Conservation (phyloP, 345 rosid species). For the Punica granatum region DNA sequence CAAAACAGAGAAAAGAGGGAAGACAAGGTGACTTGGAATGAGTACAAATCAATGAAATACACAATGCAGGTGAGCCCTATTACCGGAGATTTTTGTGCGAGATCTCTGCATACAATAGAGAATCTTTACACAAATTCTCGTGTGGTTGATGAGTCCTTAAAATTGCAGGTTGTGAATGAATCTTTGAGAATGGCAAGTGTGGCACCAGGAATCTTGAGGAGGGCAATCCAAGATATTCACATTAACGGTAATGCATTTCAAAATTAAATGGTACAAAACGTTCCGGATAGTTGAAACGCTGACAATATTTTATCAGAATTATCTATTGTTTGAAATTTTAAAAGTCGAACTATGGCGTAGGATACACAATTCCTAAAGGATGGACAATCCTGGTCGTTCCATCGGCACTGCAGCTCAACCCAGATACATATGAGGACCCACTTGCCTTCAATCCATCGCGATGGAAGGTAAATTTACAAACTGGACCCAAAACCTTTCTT, state of each 20-base stretch:
- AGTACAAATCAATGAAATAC: conserved; percentile 7
- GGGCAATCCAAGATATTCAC: conserved; percentile 23
- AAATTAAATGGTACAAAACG: too few species aligned
- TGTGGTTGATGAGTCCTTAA: not conserved
- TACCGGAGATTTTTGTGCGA: not conserved
- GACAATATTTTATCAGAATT: not conserved
- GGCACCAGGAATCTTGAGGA: conserved; percentile 29
- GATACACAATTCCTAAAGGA: conserved; percentile 26
- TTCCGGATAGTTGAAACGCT: not conserved
- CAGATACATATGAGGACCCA: conserved; percentile 21
- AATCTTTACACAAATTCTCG: too few species aligned
- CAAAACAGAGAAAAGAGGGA: conserved; percentile 7
- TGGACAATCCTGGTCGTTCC: conserved; percentile 17
- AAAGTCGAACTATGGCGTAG: not conserved
- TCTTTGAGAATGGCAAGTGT: conserved; percentile 28
- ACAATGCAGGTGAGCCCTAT: conserved; percentile 8
- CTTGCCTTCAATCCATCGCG: too few species aligned
- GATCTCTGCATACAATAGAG: too few species aligned
- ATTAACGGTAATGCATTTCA: not conserved
- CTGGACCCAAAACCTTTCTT: too few species aligned
- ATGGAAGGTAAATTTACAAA: too few species aligned
- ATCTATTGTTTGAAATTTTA: not conserved
- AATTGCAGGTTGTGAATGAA: conserved; percentile 35
- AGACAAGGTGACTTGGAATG: conserved; percentile 4
- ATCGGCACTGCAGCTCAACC: conserved; percentile 15